Percentiles rank a stretch among this genome's conserved stretches.
These are phyloP conservation scores for Chalciporus sphaerocephalus DNA, from an alignment of 768 basidiomycete genomes.

Conservation along the genomic window DNA sequence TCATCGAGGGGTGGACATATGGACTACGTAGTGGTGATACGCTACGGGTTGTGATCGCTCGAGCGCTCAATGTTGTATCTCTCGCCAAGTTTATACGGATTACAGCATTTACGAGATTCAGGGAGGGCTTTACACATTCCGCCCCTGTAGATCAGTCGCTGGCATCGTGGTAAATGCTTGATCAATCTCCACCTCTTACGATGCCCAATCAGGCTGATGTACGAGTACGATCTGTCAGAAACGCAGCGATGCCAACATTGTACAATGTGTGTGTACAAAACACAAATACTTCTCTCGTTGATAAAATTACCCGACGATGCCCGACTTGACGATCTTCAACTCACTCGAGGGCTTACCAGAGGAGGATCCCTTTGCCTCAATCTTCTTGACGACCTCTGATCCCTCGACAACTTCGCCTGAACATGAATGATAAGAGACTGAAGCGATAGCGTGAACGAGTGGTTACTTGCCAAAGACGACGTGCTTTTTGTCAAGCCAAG, in stretches of 20 bases:
- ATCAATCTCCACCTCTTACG: too few species aligned
- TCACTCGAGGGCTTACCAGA: slow-evolving; percentile 40
- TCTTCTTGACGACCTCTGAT: slow-evolving; percentile 46
- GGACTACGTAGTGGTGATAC: too few species aligned
- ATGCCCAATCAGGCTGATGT: too few species aligned
- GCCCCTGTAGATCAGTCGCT: too few species aligned
- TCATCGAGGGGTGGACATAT: too few species aligned
- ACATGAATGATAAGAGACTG: not conserved
- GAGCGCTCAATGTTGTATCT: too few species aligned
- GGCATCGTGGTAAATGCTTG: too few species aligned
- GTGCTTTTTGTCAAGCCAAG: slow-evolving; percentile 79
- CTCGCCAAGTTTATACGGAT: too few species aligned
- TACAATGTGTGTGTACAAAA: slow-evolving; percentile 4
- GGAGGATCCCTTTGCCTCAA: slow-evolving; percentile 39
- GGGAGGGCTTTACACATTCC: too few species aligned
- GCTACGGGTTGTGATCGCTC: too few species aligned
- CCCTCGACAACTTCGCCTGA: slow-evolving; percentile 65
- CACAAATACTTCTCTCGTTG: slow-evolving; percentile 1
- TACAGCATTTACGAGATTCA: too few species aligned
- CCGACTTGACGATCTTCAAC: slow-evolving; percentile 51
- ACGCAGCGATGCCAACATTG: not conserved
- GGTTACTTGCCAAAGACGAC: slow-evolving; percentile 74
- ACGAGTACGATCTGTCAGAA: not conserved
- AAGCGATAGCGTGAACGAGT: not conserved
- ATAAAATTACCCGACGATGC: slow-evolving; percentile 35